Evolutionary conservation across 2,329 filamentous ascomycete species (phyloP).

Genomic region (Aureobasidium musti): DNA sequence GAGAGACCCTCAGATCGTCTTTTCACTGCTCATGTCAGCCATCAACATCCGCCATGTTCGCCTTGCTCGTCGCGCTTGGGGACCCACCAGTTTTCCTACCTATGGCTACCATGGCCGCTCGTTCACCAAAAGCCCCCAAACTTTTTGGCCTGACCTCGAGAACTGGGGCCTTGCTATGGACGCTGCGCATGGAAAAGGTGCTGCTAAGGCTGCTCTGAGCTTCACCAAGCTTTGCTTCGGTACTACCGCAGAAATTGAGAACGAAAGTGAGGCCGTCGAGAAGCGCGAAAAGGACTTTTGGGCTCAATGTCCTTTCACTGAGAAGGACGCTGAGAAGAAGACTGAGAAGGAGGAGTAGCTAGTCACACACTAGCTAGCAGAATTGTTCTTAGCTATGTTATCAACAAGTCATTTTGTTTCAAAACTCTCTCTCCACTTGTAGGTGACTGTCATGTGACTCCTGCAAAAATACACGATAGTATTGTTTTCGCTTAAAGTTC

Average conservation of each 20-base stretch:
- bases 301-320: not conserved
- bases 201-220: not conserved
- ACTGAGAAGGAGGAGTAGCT: not conserved
- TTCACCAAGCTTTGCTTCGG: constrained; percentile 1
- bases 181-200: not conserved
- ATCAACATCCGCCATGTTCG: not conserved
- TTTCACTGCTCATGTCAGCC: not conserved
- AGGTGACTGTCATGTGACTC: too few relatives aligned
- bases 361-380: not conserved
- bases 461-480: too few relatives aligned
- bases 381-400: not conserved
- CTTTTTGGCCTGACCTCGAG: constrained; percentile 7
- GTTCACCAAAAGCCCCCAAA: not conserved
- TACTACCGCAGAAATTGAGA: not conserved
- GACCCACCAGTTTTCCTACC: too few relatives aligned
- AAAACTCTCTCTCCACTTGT: too few relatives aligned
- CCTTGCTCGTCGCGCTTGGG: not conserved
- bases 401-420: not conserved
- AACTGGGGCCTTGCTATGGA: constrained; percentile 2
- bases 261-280: not conserved
- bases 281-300: not conserved
- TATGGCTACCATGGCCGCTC: too few relatives aligned
- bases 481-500: too few relatives aligned
- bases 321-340: too few relatives aligned
- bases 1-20: not conserved